These are phyloP conservation scores for Protoeuglena noctilucae DNA, from an alignment of 139 green algal species.

Conservation along the genomic window DNA sequence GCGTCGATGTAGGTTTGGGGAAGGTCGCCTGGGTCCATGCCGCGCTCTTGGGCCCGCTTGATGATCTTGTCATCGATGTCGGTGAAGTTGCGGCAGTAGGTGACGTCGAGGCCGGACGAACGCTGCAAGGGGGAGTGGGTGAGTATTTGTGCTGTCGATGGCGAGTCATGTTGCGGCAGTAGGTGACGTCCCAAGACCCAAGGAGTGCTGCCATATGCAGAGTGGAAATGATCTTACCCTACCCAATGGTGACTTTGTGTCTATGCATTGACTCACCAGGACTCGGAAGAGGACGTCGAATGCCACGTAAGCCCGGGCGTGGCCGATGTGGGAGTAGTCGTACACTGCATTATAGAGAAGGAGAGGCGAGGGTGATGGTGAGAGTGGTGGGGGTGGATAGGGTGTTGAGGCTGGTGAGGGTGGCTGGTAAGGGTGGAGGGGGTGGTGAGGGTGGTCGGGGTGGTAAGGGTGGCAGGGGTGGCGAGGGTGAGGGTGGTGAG, in stretches of 20 bases:
- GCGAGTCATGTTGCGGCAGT: constrained; percentile 22
- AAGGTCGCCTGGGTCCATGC: constrained; percentile 39
- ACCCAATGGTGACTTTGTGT: neutral
- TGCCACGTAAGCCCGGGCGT: constrained; percentile 84
- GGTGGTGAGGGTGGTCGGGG: too few species aligned
- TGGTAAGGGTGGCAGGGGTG: too few species aligned
- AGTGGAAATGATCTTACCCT: too few species aligned
- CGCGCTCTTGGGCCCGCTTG: constrained; percentile 40
- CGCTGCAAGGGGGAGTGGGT: too few species aligned
- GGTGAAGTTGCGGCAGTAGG: constrained; percentile 47
- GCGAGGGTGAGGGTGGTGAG: too few species aligned
- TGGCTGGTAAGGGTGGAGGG: neutral
- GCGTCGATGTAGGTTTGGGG: constrained; percentile 66
- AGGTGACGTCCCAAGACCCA: constrained; percentile 16
- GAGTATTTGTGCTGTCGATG: too few species aligned
- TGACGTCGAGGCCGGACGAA: constrained; percentile 50
- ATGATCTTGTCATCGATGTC: constrained; percentile 98
- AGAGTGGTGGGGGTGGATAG: neutral
- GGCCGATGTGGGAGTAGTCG: constrained; percentile 84
- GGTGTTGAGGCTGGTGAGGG: neutral
- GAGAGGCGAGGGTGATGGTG: too few species aligned
- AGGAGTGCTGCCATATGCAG: too few species aligned
- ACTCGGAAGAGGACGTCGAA: constrained; percentile 84
- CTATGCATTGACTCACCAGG: too few species aligned
- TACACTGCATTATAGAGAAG: constrained; percentile 60